These are phyloP conservation scores for Magnolia officinalis DNA, from an alignment of 164 flowering plant genomes.

Conservation along the genomic window DNA sequence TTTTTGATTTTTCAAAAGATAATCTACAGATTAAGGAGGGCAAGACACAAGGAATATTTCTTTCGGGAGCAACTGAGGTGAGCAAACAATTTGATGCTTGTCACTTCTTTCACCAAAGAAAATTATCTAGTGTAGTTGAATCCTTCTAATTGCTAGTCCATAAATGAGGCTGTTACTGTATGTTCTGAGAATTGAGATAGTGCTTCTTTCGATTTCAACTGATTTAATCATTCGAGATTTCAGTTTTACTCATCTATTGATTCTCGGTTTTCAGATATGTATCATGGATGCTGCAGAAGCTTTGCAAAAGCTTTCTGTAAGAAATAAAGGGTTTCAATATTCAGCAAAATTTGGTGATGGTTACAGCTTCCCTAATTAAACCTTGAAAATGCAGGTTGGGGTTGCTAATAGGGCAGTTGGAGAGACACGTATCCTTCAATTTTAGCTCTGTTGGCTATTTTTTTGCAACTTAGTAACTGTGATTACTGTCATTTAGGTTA, in stretches of 20 bases:
- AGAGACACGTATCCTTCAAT: conserved; percentile 77
- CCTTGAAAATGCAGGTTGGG: conserved; percentile 54
- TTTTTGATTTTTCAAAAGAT: conserved; percentile 78
- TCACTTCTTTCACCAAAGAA: no score
- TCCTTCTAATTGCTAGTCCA: background rate
- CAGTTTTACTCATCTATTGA: background rate
- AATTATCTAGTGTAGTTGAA: no score
- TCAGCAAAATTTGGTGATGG: background rate
- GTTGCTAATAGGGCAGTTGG: conserved; percentile 84
- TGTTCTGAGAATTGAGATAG: background rate
- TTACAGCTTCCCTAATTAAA: conserved; percentile 17
- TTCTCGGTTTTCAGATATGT: conserved; percentile 37
- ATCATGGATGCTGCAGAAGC: conserved; percentile 57
- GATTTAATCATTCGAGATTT: background rate
- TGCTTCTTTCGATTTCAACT: background rate
- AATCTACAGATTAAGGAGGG: conserved; percentile 76
- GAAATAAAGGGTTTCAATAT: conserved; percentile 19
- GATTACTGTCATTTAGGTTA: background rate
- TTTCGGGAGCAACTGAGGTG: conserved; percentile 80
- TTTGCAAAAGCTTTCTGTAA: conserved; percentile 57
- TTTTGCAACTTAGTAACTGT: background rate
- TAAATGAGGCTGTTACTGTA: background rate
- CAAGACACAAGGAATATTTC: conserved; percentile 54
- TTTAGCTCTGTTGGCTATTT: background rate
- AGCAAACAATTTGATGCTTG: background rate